Evolutionary conservation across 495 filamentous ascomycete species (phyloP).

Genomic region (Tuber melanosporum): DNA sequence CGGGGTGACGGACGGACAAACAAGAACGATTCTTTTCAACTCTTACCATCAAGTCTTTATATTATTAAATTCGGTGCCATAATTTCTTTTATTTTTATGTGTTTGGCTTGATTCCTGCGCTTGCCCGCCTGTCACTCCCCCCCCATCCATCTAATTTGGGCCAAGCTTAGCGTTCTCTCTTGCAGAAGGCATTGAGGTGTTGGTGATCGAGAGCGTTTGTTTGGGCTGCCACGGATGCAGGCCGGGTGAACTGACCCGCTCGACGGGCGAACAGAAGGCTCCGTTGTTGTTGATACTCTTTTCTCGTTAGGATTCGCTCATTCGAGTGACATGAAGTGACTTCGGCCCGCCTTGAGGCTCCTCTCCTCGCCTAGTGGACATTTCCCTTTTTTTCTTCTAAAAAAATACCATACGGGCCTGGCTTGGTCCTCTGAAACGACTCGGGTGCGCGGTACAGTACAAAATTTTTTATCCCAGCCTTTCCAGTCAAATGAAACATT

Average conservation of each 20-base stretch:
- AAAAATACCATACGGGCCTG: not conserved
- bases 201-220: not conserved
- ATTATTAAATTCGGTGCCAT: not conserved
- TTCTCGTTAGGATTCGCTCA: not conserved
- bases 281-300: not conserved
- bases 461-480: not conserved
- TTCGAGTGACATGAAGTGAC: not conserved
- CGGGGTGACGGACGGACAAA: not conserved
- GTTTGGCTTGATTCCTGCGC: not conserved
- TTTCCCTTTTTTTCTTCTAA: not conserved
- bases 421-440: not conserved
- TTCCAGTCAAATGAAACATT: conserved; percentile 28
- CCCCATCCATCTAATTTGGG: not conserved
- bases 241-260: not conserved
- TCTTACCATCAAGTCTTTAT: not conserved
- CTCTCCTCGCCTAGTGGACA: not conserved
- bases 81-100: not conserved
- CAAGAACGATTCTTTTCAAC: not conserved
- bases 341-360: not conserved
- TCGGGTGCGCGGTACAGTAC: not conserved
- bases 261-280: not conserved
- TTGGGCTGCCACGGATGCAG: not conserved
- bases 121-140: not conserved
- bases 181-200: not conserved
- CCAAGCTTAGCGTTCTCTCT: not conserved